phyloP scores from a whole-genome alignment of 2,329 filamentous ascomycete genomes.

The Diplodia mutila region DNA sequence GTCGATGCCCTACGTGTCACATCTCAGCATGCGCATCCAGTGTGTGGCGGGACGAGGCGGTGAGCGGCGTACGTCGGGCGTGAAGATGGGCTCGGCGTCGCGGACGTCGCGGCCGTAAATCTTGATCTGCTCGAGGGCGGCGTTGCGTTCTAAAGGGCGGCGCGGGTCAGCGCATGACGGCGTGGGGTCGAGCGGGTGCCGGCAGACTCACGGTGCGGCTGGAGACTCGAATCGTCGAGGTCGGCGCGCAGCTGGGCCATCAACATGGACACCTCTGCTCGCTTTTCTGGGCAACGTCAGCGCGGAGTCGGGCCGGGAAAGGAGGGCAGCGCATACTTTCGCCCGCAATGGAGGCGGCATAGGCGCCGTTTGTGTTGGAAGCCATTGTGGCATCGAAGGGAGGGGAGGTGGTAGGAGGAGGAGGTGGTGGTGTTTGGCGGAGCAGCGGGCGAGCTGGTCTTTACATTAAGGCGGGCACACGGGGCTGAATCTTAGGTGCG shows the following conservation, averaged over 20 bases:
- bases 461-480: constrained; percentile 26
- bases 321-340: constrained; percentile 15
- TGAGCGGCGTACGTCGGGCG: constrained; percentile 63
- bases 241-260: constrained; percentile 66
- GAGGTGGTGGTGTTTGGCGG: constrained; percentile 4
- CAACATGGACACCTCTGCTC: constrained; percentile 68
- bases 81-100: constrained; percentile 81
- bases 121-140: constrained; percentile 68
- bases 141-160: constrained; percentile 60
- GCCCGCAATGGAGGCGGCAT: constrained; percentile 24
- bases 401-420: neutral
- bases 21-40: constrained; percentile 13
- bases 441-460: constrained; percentile 9
- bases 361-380: constrained; percentile 21
- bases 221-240: constrained; percentile 61
- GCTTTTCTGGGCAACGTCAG: constrained; percentile 58
- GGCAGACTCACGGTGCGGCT: constrained; percentile 59
- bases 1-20: constrained; percentile 67
- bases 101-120: constrained; percentile 72
- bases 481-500: constrained; percentile 26
- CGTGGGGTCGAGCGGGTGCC: neutral
- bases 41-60: constrained; percentile 13
- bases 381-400: constrained; percentile 24
- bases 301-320: neutral
- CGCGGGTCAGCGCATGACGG: constrained; percentile 6